Evolutionary conservation across 2,329 filamentous ascomycete genomes (phyloP).

Genomic region (Fusarium napiforme): DNA sequence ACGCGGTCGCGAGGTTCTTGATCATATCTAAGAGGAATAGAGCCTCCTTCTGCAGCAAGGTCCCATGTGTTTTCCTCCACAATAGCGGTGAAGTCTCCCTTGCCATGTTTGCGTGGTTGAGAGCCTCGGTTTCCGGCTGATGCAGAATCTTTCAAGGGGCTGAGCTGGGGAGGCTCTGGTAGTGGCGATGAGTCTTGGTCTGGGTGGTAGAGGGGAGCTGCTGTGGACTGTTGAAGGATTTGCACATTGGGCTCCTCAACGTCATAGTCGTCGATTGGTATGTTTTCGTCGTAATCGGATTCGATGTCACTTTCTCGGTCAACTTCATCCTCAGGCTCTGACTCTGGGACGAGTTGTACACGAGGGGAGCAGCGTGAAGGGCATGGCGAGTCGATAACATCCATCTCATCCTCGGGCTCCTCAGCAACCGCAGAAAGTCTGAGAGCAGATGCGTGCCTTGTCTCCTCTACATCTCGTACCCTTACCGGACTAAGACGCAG

Average conservation of each 20-base stretch:
- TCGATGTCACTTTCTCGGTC: constrained; percentile 52
- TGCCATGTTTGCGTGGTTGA: constrained; percentile 44
- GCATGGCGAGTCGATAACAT: constrained; percentile 43
- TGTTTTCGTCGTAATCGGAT: constrained; percentile 58
- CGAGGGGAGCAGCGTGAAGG: constrained; percentile 39
- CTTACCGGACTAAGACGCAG: constrained; percentile 71
- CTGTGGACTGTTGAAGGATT: constrained; percentile 57
- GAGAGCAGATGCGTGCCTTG: constrained; percentile 51
- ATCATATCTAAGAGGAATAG: constrained; percentile 3
- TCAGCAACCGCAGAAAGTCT: constrained; percentile 60
- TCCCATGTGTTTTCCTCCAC: constrained; percentile 61
- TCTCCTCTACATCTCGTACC: constrained; percentile 63
- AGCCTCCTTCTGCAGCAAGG: constrained; percentile 46
- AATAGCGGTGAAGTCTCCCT: constrained; percentile 58
- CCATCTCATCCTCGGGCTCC: constrained; percentile 54
- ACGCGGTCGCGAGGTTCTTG: constrained; percentile 37
- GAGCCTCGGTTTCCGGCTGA: constrained; percentile 61
- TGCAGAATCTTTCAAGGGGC: constrained; percentile 63
- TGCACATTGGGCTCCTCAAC: constrained; percentile 57
- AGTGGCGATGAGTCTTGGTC: constrained; percentile 58
- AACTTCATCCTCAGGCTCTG: constrained; percentile 39
- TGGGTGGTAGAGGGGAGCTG: constrained; percentile 40
- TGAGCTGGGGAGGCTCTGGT: constrained; percentile 59
- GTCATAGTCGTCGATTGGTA: constrained; percentile 56
- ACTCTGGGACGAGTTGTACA: constrained; percentile 21